A percentile compares a stretch with the other conserved stretches of the same genome.
phyloP scores from a whole-genome alignment of 1,139 yeast genomes.

The Hemisphaericaspora subhashii region DNA sequence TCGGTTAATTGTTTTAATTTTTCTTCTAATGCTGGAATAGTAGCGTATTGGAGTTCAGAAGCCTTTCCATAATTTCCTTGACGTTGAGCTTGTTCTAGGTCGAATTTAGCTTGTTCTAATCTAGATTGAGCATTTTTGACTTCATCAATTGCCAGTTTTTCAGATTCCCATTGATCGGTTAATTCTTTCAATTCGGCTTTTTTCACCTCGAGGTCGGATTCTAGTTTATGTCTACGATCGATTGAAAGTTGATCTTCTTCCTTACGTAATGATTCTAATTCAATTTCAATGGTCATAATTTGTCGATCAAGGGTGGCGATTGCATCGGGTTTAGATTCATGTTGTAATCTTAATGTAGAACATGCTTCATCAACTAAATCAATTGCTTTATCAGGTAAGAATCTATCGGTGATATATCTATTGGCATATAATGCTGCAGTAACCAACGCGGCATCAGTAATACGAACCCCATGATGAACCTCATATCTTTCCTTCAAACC shows the following conservation, averaged over 20 bases:
- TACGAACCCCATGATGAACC: constrained; percentile 98
- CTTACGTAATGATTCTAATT: constrained; percentile 86
- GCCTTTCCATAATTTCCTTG: constrained; percentile 86
- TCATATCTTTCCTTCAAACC: constrained; percentile 94
- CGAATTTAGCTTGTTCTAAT: constrained; percentile 79
- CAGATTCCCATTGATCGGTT: constrained; percentile 84
- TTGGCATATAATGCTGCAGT: constrained; percentile 91
- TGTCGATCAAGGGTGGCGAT: constrained; percentile 85
- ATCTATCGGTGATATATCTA: constrained; percentile 88
- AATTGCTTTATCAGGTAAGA: constrained; percentile 92
- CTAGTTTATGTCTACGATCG: constrained; percentile 68
- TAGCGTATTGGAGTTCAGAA: constrained; percentile 83
- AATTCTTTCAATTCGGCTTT: constrained; percentile 64
- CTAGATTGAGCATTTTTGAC: constrained; percentile 78
- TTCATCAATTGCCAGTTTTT: constrained; percentile 69
- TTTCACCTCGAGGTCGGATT: constrained; percentile 63
- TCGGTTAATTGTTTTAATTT: constrained; percentile 51
- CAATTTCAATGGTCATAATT: constrained; percentile 93
- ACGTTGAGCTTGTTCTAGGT: constrained; percentile 79
- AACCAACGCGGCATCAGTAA: constrained; percentile 88
- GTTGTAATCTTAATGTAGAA: constrained; percentile 89
- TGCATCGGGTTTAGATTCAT: constrained; percentile 95
- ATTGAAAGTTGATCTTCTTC: constrained; percentile 84
- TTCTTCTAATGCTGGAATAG: constrained; percentile 75
- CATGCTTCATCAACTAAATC: constrained; percentile 97